Percentiles rank a stretch among this genome's conserved stretches.
Conservation (phyloP, 108 stramenopile genomes). For the Skeletonema tropicum region DNA sequence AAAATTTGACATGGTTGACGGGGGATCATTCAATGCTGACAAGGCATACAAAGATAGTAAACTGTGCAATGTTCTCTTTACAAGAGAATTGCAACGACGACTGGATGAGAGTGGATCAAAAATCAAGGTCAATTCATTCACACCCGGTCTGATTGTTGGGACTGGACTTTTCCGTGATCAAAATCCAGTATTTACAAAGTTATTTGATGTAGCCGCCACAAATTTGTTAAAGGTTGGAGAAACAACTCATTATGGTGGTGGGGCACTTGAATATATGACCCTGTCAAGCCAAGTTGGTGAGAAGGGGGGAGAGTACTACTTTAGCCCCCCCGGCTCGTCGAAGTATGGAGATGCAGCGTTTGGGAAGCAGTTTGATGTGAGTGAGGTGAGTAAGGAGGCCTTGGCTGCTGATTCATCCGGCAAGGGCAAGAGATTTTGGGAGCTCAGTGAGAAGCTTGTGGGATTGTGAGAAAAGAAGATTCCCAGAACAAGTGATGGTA, state of each 20-base stretch:
- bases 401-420: constrained; percentile 57
- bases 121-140: constrained; percentile 77
- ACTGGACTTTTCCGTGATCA: constrained; percentile 90
- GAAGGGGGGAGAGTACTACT: not conserved
- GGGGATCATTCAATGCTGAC: constrained; percentile 79
- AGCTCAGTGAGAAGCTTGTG: constrained; percentile 73
- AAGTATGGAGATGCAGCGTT: constrained; percentile 82
- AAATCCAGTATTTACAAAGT: constrained; percentile 77
- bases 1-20: constrained; percentile 89
- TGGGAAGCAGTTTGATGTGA: constrained; percentile 67
- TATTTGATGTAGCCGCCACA: constrained; percentile 76
- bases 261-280: constrained; percentile 81
- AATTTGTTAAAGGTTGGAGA: constrained; percentile 73
- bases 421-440: constrained; percentile 77
- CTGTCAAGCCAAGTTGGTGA: constrained; percentile 51
- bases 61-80: constrained; percentile 87
- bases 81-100: constrained; percentile 76
- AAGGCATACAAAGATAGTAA: constrained; percentile 92
- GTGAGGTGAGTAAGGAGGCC: constrained; percentile 72
- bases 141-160: constrained; percentile 82
- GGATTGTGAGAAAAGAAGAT: constrained; percentile 48
- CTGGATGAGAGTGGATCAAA: constrained; percentile 45
- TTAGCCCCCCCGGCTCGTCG: constrained; percentile 67
- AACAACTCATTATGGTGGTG: constrained; percentile 75
- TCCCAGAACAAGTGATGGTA: too few species aligned